These are phyloP conservation scores for Trichophyton benhamiae DNA, from an alignment of 2,329 filamentous ascomycete genomes.

Conservation along the genomic window DNA sequence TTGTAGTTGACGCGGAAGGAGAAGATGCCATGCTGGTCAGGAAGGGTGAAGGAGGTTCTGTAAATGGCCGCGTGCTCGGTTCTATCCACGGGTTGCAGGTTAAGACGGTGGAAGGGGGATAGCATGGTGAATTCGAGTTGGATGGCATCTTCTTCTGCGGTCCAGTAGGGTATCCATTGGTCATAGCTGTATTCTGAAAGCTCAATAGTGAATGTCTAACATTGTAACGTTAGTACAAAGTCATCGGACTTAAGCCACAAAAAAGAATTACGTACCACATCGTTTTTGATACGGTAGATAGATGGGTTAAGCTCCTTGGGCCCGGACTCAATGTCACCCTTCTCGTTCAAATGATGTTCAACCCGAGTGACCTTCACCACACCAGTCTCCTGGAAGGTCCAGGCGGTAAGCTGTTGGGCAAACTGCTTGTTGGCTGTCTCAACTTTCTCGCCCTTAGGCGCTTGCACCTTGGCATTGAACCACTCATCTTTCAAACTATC, in stretches of 20 bases:
- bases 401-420: constrained; percentile 71
- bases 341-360: constrained; percentile 54
- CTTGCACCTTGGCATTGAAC: constrained; percentile 68
- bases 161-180: constrained; percentile 60
- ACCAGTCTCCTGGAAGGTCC: constrained; percentile 90
- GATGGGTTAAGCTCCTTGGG: constrained; percentile 56
- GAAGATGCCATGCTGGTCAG: constrained; percentile 98
- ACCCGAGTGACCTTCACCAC: constrained; percentile 75
- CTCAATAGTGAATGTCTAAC: constrained; percentile 71
- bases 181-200: constrained; percentile 72
- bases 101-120: constrained; percentile 85
- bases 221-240: constrained; percentile 6
- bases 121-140: constrained; percentile 99
- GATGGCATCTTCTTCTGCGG: constrained; percentile 57
- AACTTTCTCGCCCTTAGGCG: constrained; percentile 41
- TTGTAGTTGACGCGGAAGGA: constrained; percentile 98
- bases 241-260: background rate
- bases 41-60: constrained; percentile 62
- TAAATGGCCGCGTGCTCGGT: constrained; percentile 61
- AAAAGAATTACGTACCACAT: constrained; percentile 58
- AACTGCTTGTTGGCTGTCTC: constrained; percentile 74
- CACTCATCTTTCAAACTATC: constrained; percentile 82
- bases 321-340: constrained; percentile 43
- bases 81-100: constrained; percentile 47
- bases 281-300: constrained; percentile 92